A percentile compares a stretch with the other conserved stretches of the same genome.
Conservation (phyloP, 2,329 filamentous ascomycete genomes). For the Paecilomyces dactylethromorphus region DNA sequence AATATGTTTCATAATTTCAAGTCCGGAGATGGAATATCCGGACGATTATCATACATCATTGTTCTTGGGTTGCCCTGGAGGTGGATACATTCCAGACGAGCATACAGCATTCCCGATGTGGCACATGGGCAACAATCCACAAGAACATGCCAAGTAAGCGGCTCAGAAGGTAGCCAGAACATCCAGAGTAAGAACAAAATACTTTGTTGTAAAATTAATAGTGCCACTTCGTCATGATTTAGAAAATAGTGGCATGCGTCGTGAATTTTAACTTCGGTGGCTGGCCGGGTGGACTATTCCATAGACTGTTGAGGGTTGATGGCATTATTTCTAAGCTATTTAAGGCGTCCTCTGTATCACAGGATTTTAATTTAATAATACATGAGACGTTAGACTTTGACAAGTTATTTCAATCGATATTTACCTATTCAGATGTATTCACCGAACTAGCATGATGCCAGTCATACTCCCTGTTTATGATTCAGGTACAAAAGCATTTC, state of each 20-base stretch:
- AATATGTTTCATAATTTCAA: background rate
- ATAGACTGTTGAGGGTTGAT: background rate
- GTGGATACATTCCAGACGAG: background rate
- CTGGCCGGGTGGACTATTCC: background rate
- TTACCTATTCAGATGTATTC: background rate
- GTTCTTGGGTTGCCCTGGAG: background rate
- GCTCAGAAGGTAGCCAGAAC: background rate
- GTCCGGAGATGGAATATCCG: background rate
- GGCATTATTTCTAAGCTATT: background rate
- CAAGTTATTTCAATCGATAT: background rate
- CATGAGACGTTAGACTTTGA: background rate
- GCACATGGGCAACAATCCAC: background rate
- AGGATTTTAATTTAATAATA: background rate
- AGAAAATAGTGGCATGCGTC: background rate
- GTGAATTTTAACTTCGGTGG: background rate
- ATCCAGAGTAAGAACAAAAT: background rate
- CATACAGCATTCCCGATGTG: background rate
- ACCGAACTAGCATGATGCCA: background rate
- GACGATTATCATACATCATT: background rate
- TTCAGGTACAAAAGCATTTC: background rate
- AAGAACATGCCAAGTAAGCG: background rate
- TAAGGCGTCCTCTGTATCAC: background rate
- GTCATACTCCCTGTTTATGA: background rate
- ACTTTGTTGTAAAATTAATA: background rate
- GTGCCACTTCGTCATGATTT: background rate